Evolutionary conservation across 345 rosid species (phyloP).

Genomic region (Populus davidiana): DNA sequence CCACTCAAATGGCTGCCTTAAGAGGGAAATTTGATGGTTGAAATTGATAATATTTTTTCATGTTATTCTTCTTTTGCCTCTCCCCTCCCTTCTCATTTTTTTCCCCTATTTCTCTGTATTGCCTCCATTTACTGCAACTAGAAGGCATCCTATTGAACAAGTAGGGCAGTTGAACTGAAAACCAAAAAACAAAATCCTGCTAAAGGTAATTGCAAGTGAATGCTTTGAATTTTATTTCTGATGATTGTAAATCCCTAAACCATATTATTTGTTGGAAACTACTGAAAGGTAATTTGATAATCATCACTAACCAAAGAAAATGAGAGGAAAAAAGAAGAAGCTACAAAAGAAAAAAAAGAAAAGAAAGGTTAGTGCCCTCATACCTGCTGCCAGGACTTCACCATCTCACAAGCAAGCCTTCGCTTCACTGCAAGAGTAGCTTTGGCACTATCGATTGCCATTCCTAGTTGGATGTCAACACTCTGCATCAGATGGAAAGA

Average conservation of each 20-base stretch:
- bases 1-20: no score
- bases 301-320: neutral
- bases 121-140: neutral
- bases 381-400: conserved; percentile 99
- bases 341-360: neutral
- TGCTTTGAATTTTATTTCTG: neutral
- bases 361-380: neutral
- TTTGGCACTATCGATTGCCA: conserved; percentile 97
- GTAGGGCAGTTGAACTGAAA: neutral
- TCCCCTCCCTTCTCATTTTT: neutral
- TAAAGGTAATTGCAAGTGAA: neutral
- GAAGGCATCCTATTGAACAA: neutral
- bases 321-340: neutral
- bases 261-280: neutral
- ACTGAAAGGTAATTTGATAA: no score
- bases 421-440: conserved; percentile 99
- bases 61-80: neutral
- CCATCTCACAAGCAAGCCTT: conserved; percentile 99
- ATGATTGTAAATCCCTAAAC: neutral
- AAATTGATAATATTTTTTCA: neutral
- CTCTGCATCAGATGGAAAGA: conserved; percentile 45
- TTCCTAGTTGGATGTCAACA: conserved; percentile 95
- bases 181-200: neutral
- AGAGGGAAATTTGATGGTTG: no score
- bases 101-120: neutral